Base-by-base conservation (phyloP, 2,329 filamentous ascomycete genomes). In the Fusarium phyllophilum region DNA sequence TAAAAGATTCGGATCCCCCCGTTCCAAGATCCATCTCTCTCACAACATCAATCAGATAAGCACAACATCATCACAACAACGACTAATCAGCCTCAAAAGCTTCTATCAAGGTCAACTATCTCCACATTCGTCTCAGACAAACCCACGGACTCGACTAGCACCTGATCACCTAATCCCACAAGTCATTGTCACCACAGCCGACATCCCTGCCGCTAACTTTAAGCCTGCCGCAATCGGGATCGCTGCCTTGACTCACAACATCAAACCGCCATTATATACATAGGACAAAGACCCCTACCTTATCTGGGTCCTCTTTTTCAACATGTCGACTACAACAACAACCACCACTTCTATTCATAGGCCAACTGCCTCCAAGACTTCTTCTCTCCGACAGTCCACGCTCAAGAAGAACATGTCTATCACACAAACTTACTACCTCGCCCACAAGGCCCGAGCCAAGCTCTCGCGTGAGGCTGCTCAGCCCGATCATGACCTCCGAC, bases 401-500 rank as follows among this genome's bases (percentile, higher is more conserved):
- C 83, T 85, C 75, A 88, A 93, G 86, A 93, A 95, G 85, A 95
- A 93, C 86, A 98, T 98, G 96, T 97, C 93, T 83, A 93, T 98
- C 86, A 97, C 96, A 34, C 95, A 98, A 86, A 98, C 96, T 72
- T 99, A 98, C 92, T 97, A 94, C 87, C 93, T 98, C 79, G 96
- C 96, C 82, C 95, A 97, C 89, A 96, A 95, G 85, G 96, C 96
- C 82, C 92, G 96, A 83, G 93, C 92, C 79, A 99, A 99, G 94
- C 95, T 99, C 81, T 95, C 95, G 76, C 90, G 89, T 75, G 96
- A 98, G 87, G 96, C 96, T 86, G 91, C 92, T 84, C 92, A 93
- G 80, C 88, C 94, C 79, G 96, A 98, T 82, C 96, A 98, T 89
- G 92, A 98, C 87, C 93, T 99, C 74, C 92, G 96, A 81, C 91